Base-by-base conservation (phyloP, 805 yeast species). In the Yarrowia alimentaria region DNA sequence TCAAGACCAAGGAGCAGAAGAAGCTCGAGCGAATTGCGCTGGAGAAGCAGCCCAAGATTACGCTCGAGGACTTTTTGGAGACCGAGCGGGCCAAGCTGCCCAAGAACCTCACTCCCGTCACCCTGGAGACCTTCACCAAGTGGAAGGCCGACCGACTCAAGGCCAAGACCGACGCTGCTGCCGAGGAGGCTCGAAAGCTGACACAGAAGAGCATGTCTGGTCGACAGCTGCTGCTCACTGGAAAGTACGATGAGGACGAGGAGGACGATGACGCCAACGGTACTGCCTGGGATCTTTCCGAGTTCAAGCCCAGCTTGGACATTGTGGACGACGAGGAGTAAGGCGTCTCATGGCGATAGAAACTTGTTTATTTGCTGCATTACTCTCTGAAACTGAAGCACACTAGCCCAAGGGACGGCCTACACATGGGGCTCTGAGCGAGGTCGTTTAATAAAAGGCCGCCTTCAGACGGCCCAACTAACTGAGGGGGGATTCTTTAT, bases 1-100 rank as follows among this genome's bases (percentile, higher is more conserved):
- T 93, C 70, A 93, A 93, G 75, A 94, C 99, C 28, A 91, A 90
- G 69, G 99, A 93, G 65, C 96, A 93, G 67, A 84, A 86, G 75
- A 78, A 89, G 63, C 70, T 87, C 62, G 99, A 93, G 68, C 83
- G 81, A 62, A 74, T 83, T 66, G 96, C 95, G 6, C 76, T 80
- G 18, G 96, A 87, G 50, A 73, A 78, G 51, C 87, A 85, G 61
- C 96, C 95, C 51, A 83, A 84, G 73, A 85, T 94, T 61, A 87
- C 98, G 0, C 74, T 93, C 61, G 99, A 93, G 68, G 99, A 94
- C 56, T 93, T 93, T 65, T 78, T 93, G 57, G 99, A 94, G 65
- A 80, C 91, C 53, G 99, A 90, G 69, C 83, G 97, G 70, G 83
- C 79, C 56, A 81, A 80, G 65, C 73, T 93, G 63, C 95, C 94